Evolutionary conservation across 768 basidiomycete species (phyloP).

Genomic region (Chalciporus chontae): DNA sequence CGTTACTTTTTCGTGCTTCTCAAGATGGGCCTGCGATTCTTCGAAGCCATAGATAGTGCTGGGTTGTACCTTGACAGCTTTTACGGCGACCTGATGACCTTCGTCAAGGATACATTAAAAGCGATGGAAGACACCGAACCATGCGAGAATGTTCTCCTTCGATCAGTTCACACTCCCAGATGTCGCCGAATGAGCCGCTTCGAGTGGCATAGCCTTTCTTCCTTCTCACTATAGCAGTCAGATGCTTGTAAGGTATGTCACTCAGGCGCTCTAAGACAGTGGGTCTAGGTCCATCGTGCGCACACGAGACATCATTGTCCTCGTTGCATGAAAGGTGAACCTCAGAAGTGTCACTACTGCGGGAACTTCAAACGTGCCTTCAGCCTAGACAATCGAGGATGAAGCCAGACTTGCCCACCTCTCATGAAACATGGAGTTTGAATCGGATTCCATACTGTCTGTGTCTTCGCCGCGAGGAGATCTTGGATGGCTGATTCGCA

Average conservation of each 20-base stretch:
- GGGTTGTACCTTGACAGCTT: constrained; percentile 8
- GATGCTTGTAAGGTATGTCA: constrained; percentile 6
- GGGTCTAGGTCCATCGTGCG: background rate
- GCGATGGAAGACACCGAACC: background rate
- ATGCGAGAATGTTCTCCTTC: background rate
- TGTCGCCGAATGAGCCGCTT: constrained; percentile 18
- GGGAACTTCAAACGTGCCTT: constrained; percentile 3
- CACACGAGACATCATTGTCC: constrained; percentile 9
- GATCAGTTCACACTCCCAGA: constrained; percentile 24
- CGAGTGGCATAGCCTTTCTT: constrained; percentile 1
- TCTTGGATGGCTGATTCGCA: background rate
- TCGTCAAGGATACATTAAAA: background rate
- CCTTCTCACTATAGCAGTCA: constrained; percentile 4
- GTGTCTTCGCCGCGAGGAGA: constrained; percentile 3
- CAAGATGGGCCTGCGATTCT: background rate
- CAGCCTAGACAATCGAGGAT: background rate
- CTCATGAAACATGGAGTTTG: constrained; percentile 1
- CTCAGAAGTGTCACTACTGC: constrained; percentile 14
- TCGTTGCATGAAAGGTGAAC: constrained; percentile 2
- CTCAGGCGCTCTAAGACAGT: constrained; percentile 2
- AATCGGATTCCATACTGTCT: background rate
- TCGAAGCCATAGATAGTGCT: background rate
- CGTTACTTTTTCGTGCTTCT: constrained; percentile 19
- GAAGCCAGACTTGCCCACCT: constrained; percentile 8
- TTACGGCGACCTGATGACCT: constrained; percentile 19